Conservation (phyloP, 306 rosid genomes). For the Castanea sativa region DNA sequence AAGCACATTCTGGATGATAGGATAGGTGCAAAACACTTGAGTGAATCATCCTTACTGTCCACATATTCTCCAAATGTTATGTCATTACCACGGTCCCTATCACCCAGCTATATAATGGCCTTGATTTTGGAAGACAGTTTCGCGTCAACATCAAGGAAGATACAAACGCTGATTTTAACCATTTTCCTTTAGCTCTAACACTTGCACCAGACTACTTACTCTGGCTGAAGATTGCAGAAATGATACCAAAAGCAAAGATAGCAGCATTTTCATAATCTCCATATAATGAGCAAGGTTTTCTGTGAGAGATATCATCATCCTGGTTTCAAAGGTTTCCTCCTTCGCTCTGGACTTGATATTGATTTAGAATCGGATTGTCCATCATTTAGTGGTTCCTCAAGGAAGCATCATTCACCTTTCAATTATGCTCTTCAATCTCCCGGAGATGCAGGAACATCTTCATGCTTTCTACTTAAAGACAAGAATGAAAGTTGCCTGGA, state of each 20-base stretch:
- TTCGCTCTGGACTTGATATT: slow-evolving; percentile 32
- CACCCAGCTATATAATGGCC: slow-evolving; percentile 25
- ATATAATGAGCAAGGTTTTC: slow-evolving; percentile 9
- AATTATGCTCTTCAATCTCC: no score
- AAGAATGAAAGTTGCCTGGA: no score
- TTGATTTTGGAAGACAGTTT: slow-evolving; percentile 31
- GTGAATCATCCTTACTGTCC: slow-evolving; percentile 36
- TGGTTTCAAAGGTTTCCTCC: slow-evolving; percentile 17
- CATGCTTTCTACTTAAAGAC: no score
- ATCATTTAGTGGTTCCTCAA: no score
- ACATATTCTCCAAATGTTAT: slow-evolving; percentile 24
- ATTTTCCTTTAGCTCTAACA: slow-evolving; percentile 33
- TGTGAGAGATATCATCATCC: not conserved
- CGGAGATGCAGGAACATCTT: no score
- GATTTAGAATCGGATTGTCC: slow-evolving; percentile 24
- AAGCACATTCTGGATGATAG: slow-evolving; percentile 21
- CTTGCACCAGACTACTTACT: slow-evolving; percentile 23
- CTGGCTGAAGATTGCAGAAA: slow-evolving; percentile 26
- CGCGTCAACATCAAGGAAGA: slow-evolving; percentile 22
- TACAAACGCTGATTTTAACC: slow-evolving; percentile 25
- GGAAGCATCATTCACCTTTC: no score
- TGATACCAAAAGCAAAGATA: slow-evolving; percentile 25
- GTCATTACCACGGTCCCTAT: slow-evolving; percentile 31
- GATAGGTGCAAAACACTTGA: slow-evolving; percentile 20
- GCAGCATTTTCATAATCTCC: slow-evolving; percentile 27